Evolutionary conservation across 331 rosid genomes (phyloP), one percentile per base, ranked within the genome.

Genomic region (Arachis monticola): DNA sequence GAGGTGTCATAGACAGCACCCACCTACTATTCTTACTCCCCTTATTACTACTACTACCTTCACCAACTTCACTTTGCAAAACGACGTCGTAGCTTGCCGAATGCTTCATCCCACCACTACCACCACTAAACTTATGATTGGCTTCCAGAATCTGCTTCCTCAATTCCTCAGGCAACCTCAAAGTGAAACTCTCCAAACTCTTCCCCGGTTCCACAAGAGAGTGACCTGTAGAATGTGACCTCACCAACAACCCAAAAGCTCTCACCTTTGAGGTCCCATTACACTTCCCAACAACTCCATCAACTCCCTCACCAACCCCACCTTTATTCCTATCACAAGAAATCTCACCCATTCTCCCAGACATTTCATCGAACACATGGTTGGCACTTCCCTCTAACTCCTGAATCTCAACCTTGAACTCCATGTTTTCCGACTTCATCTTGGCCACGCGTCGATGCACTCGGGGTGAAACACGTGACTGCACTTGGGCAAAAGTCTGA

Each of bases 401-500:
- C 12, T 2, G 60, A 1, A 44, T 59, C 11, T 53, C 56, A 10
- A 55, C 40, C 0, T 27, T 5, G 12, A 67, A 10, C 0, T 80
- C 69, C 0, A 3, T 58, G 1, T 31, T 5, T 3, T 65, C 64
- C 11, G 47, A 17, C 14, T 40, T 17, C 27, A 81, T 83, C 14
- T 60, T 64, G 87, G 22, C 94, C 94, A 89, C 14, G 77, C 60
- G 64, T 87, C 82, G 59, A 89, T 79, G 70, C 94, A 89, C 1
- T 10, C 35, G 0, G 83, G 67, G 62, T 89, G 94, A 74, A 87
- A 89, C 7, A 79, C 85, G 63, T 89, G 94, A 8, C 71, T 44
- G 69, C 94, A 89, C 62, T 47, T 75, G 0, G 88, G 91, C 48
- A 89, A 38, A 74, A 89, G 61, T 2, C 87, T 85, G 5, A 89